phyloP scores from a whole-genome alignment of 2,329 filamentous ascomycete species.

The Onygenales sp. region DNA sequence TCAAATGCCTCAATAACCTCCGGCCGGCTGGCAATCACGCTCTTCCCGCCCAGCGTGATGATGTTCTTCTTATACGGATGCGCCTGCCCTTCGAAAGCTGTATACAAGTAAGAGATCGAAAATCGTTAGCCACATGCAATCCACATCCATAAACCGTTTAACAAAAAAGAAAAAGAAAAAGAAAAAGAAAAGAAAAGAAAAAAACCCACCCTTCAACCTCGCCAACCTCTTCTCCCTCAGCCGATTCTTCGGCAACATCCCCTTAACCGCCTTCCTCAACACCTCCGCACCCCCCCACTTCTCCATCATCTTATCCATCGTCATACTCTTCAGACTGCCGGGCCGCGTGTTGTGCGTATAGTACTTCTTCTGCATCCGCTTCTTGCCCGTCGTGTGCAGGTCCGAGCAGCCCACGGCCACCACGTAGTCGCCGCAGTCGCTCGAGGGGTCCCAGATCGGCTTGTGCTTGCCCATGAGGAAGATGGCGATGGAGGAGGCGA shows the following conservation, averaged over 20 bases:
- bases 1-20: constrained; percentile 30
- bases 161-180: not conserved
- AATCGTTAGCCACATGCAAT: constrained; percentile 3
- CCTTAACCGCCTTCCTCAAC: constrained; percentile 79
- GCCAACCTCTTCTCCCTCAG: constrained; percentile 79
- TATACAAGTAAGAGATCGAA: not conserved
- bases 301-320: constrained; percentile 88
- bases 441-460: constrained; percentile 92
- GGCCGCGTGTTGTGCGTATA: constrained; percentile 90
- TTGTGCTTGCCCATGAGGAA: constrained; percentile 98
- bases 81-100: constrained; percentile 79
- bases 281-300: constrained; percentile 93
- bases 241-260: constrained; percentile 97
- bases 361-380: constrained; percentile 89
- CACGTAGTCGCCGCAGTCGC: constrained; percentile 98
- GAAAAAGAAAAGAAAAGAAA: not conserved
- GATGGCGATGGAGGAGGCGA: constrained; percentile 78
- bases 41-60: constrained; percentile 57
- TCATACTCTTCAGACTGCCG: constrained; percentile 76
- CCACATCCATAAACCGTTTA: not conserved
- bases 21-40: constrained; percentile 24
- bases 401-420: constrained; percentile 85
- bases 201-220: constrained; percentile 61
- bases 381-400: constrained; percentile 80
- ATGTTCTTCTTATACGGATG: constrained; percentile 92